Evolutionary conservation across 1,284 basidiomycete species (phyloP).

Genomic region (Phlebopus sp.): DNA sequence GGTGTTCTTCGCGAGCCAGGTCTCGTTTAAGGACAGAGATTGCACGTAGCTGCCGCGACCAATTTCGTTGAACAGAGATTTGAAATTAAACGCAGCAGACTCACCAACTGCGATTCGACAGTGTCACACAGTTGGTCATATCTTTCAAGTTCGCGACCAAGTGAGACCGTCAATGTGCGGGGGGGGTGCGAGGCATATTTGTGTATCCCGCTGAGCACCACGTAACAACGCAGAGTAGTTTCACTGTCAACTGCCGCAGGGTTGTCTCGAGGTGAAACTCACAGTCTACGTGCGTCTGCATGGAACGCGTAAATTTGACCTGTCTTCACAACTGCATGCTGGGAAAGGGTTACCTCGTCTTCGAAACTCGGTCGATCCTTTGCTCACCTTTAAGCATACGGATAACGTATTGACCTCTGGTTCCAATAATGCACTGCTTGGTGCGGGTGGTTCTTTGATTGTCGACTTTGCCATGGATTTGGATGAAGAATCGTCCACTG

Average conservation of each 20-base stretch:
- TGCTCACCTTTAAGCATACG: slow-evolving; percentile 54
- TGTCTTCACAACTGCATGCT: slow-evolving; percentile 68
- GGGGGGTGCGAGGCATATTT: slow-evolving; percentile 63
- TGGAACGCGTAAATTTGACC: slow-evolving; percentile 70
- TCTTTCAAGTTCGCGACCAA: slow-evolving; percentile 69
- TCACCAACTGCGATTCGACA: slow-evolving; percentile 66
- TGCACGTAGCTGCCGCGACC: slow-evolving; percentile 51
- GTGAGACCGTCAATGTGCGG: slow-evolving; percentile 53
- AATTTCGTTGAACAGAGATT: slow-evolving; percentile 5
- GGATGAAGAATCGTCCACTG: too few relatives aligned
- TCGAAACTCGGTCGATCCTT: background rate
- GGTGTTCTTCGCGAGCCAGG: slow-evolving; percentile 55
- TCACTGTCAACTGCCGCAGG: background rate
- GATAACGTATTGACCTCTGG: slow-evolving; percentile 59
- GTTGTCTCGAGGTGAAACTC: slow-evolving; percentile 21
- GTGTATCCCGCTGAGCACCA: slow-evolving; percentile 45
- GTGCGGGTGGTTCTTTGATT: background rate
- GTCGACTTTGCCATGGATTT: too few relatives aligned
- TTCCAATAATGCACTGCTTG: slow-evolving; percentile 50
- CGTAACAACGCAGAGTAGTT: background rate
- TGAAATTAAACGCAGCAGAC: slow-evolving; percentile 21
- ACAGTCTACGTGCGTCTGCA: slow-evolving; percentile 62
- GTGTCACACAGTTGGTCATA: slow-evolving; percentile 76
- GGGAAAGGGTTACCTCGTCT: slow-evolving; percentile 1
- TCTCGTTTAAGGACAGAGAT: slow-evolving; percentile 70